phyloP scores from a whole-genome alignment of 306 rosid species.

The Rosa lucieae region DNA sequence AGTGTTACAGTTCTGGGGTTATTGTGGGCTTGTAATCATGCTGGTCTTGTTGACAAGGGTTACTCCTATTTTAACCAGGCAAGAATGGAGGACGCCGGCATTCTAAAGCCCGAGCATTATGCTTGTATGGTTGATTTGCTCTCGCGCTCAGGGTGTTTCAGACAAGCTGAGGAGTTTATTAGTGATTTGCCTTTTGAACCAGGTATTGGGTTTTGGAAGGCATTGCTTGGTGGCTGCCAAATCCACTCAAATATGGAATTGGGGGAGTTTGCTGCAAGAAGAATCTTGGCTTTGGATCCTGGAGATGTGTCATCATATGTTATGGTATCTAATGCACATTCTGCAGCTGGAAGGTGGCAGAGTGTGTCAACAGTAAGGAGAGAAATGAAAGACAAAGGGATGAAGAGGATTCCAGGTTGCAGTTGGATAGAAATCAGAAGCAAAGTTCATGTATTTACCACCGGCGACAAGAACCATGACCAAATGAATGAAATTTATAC shows the following conservation, averaged over 20 bases:
- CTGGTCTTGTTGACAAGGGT: constrained; percentile 73
- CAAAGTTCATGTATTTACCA: constrained; percentile 62
- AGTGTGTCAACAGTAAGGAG: constrained; percentile 52
- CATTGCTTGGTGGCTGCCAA: constrained; percentile 91
- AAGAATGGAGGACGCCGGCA: constrained; percentile 38
- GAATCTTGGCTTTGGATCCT: constrained; percentile 72
- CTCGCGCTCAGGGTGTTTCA: constrained; percentile 68
- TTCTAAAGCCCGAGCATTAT: constrained; percentile 80
- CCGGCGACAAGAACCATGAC: constrained; percentile 51
- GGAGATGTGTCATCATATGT: constrained; percentile 78
- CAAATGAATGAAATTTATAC: constrained; percentile 49
- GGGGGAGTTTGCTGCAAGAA: constrained; percentile 71
- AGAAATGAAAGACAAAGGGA: constrained; percentile 78
- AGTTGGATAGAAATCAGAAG: constrained; percentile 84
- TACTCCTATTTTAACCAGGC: constrained; percentile 61
- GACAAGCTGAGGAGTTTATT: constrained; percentile 61
- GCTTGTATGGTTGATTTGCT: constrained; percentile 91
- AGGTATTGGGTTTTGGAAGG: constrained; percentile 91
- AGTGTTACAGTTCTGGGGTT: constrained; percentile 69
- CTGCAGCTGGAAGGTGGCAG: constrained; percentile 85
- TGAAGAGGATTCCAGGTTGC: constrained; percentile 86
- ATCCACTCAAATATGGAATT: constrained; percentile 67
- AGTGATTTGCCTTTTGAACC: constrained; percentile 63
- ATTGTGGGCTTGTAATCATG: constrained; percentile 92
- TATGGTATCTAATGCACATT: constrained; percentile 86